Conservation (phyloP, 1,284 basidiomycete genomes). For the Ceratobasidium sp. region DNA sequence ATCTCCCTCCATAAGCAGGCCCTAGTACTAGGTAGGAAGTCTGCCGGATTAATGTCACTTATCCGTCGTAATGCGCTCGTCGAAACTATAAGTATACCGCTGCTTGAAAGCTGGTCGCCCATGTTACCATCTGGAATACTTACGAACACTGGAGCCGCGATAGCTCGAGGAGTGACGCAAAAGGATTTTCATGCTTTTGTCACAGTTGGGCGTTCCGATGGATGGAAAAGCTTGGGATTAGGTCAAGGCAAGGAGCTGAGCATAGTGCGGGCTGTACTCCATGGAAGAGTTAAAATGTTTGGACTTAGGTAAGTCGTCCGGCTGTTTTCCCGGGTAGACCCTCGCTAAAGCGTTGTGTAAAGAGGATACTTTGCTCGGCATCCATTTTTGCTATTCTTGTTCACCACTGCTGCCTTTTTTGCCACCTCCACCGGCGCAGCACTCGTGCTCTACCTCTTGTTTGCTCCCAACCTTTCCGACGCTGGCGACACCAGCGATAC, state of each 20-base stretch:
- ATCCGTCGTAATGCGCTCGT: not conserved
- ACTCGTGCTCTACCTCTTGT: slow-evolving; percentile 17
- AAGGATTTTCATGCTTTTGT: slow-evolving; percentile 27
- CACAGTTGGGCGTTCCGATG: slow-evolving; percentile 21
- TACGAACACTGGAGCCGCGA: not conserved
- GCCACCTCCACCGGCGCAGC: slow-evolving; percentile 21
- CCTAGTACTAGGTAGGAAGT: slow-evolving; percentile 7
- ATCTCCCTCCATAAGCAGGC: slow-evolving; percentile 20
- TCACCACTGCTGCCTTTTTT: slow-evolving; percentile 27
- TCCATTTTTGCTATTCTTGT: slow-evolving; percentile 9
- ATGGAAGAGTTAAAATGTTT: slow-evolving; percentile 26
- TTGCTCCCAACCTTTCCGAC: slow-evolving; percentile 28
- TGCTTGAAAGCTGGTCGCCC: slow-evolving; percentile 19
- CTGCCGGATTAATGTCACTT: slow-evolving; percentile 6
- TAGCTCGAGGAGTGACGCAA: slow-evolving; percentile 32
- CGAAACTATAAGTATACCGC: slow-evolving; percentile 22
- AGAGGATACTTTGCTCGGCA: slow-evolving; percentile 38
- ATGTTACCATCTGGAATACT: slow-evolving; percentile 10
- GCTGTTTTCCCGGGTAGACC: not conserved
- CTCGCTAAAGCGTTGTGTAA: not conserved
- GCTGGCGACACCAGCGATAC: not conserved
- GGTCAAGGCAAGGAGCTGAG: slow-evolving; percentile 28
- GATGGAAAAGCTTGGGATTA: slow-evolving; percentile 21
- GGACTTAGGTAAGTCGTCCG: slow-evolving; percentile 7
- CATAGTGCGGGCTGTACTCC: slow-evolving; percentile 22